Evolutionary conservation across 768 basidiomycete species (phyloP).

Genomic region (Suillus subalutaceus): DNA sequence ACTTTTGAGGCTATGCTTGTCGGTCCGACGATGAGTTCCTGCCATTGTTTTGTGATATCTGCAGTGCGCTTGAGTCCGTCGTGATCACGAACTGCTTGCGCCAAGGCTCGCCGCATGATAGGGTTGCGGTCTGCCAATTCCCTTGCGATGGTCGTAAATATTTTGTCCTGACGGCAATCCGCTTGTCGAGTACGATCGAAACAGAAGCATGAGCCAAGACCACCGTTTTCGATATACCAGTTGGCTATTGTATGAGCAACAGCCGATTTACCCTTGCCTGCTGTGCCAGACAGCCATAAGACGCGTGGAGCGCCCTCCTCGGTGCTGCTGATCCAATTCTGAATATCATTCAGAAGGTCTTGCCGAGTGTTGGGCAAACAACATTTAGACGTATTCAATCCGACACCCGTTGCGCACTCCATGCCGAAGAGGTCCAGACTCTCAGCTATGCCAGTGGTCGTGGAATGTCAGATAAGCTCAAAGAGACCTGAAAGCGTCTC

Average conservation of each 20-base stretch:
- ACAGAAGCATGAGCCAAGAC: slow-evolving; percentile 20
- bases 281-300: slow-evolving; percentile 16
- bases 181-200: slow-evolving; percentile 15
- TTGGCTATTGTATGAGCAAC: slow-evolving; percentile 21
- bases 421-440: slow-evolving; percentile 5
- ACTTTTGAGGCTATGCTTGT: not conserved
- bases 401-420: not conserved
- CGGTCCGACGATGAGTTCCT: slow-evolving; percentile 20
- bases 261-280: slow-evolving; percentile 25
- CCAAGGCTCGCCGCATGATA: slow-evolving; percentile 1
- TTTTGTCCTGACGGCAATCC: not conserved
- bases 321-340: slow-evolving; percentile 15
- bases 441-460: not conserved
- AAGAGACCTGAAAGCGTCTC: not conserved
- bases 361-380: slow-evolving; percentile 20
- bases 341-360: slow-evolving; percentile 18
- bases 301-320: slow-evolving; percentile 10
- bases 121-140: not conserved
- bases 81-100: not conserved
- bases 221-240: slow-evolving; percentile 9
- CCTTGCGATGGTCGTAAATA: slow-evolving; percentile 7
- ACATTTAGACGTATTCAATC: slow-evolving; percentile 4
- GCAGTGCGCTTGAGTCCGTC: not conserved
- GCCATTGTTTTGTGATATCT: slow-evolving; percentile 16
- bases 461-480: not conserved